Percentiles rank a stretch among this genome's conserved stretches.
Conservation (phyloP, 2,329 filamentous ascomycete genomes). For the Trichoderma breve region DNA sequence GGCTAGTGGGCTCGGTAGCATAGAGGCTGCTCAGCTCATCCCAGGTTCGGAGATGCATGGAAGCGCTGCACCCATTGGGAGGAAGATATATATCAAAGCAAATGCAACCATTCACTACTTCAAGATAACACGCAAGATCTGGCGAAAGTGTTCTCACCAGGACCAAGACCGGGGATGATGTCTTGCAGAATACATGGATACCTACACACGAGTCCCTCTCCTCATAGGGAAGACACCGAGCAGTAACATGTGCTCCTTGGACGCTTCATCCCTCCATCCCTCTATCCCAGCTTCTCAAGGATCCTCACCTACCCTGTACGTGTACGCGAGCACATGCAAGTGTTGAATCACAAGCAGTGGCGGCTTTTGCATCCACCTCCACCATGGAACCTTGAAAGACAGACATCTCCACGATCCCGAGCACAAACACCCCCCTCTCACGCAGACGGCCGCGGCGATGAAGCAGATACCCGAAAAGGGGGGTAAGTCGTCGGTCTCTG, state of each 20-base stretch:
- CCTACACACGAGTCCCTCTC: background rate
- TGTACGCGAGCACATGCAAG: background rate
- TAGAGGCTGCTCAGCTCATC: background rate
- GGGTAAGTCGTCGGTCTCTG: background rate
- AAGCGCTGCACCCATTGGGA: background rate
- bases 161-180: background rate
- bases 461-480: constrained; percentile 21
- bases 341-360: background rate
- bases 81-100: background rate
- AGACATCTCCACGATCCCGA: constrained; percentile 9
- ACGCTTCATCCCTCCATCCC: background rate
- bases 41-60: background rate
- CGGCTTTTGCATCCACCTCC: background rate
- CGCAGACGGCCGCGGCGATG: constrained; percentile 15
- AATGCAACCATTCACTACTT: rapidly evolving
- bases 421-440: background rate
- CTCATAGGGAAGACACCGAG: background rate
- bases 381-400: background rate
- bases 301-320: background rate
- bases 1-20: background rate
- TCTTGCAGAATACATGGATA: background rate
- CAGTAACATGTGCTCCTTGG: background rate
- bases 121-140: background rate
- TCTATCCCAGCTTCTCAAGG: background rate
- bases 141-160: background rate